Evolutionary conservation across 1,139 yeast species (phyloP).

Genomic region (Nakaseomyces delphensis): DNA sequence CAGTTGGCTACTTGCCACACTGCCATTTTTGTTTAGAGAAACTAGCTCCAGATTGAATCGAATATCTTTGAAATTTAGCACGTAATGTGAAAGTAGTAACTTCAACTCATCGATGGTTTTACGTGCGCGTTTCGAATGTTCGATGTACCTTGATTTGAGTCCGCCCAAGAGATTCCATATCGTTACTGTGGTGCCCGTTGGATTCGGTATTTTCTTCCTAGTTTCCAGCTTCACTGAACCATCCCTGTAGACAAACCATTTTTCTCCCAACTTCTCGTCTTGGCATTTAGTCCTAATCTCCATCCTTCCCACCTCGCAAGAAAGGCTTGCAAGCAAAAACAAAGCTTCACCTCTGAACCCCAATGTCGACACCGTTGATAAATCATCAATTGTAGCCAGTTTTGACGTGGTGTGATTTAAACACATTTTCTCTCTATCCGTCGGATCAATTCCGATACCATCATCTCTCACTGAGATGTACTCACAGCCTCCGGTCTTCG

Average conservation of each 20-base stretch:
- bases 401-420: conserved; percentile 58
- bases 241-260: conserved; percentile 32
- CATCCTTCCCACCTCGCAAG: conserved; percentile 28
- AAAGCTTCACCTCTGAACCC: conserved; percentile 74
- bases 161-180: conserved; percentile 31
- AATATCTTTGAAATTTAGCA: conserved; percentile 29
- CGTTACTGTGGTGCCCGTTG: conserved; percentile 34
- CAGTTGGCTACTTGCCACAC: conserved; percentile 13
- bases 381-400: conserved; percentile 37
- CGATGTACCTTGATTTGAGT: conserved; percentile 34
- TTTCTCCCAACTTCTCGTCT: conserved; percentile 30
- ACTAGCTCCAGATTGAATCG: conserved; percentile 28
- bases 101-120: conserved; percentile 27
- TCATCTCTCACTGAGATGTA: conserved; percentile 54
- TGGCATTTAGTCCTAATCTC: conserved; percentile 31
- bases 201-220: conserved; percentile 22
- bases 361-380: conserved; percentile 37
- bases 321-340: conserved; percentile 44
- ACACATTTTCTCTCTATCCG: conserved; percentile 45
- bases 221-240: conserved; percentile 26
- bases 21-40: conserved; percentile 16
- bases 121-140: conserved; percentile 25
- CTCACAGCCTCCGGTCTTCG: conserved; percentile 46
- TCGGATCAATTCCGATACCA: conserved; percentile 50
- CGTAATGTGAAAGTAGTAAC: conserved; percentile 29